Evolutionary conservation across 768 basidiomycete genomes (phyloP).

Genomic region (Termitomyces sp.): DNA sequence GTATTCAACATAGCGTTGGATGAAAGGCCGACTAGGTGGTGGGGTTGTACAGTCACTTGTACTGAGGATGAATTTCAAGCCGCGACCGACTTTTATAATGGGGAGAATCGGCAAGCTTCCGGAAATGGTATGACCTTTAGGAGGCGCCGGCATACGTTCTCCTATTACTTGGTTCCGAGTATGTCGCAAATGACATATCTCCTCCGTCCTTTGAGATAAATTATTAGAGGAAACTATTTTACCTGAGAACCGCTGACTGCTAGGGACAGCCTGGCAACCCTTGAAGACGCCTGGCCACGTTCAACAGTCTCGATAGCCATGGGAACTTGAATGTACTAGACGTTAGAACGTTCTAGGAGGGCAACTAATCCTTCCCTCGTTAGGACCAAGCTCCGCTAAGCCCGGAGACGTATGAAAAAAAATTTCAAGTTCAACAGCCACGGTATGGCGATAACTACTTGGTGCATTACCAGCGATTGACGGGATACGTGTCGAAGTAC

Average conservation of each 20-base stretch:
- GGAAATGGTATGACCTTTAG: background rate
- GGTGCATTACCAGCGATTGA: background rate
- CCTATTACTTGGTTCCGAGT: background rate
- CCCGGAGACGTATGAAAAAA: background rate
- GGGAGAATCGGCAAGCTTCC: background rate
- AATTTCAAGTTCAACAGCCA: background rate
- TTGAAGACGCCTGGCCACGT: background rate
- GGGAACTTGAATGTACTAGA: background rate
- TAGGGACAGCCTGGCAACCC: too few species aligned
- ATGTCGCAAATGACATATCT: background rate
- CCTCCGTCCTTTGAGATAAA: background rate
- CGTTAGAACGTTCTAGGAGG: background rate
- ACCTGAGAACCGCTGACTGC: background rate
- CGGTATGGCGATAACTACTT: background rate
- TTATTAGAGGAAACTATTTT: background rate
- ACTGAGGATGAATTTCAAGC: background rate
- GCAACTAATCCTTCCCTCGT: background rate
- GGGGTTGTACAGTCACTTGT: background rate
- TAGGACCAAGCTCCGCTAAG: background rate
- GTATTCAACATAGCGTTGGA: constrained; percentile 6
- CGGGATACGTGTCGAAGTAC: background rate
- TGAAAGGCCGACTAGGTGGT: background rate
- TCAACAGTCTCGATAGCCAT: background rate
- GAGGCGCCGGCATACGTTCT: background rate
- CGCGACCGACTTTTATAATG: background rate